phyloP scores from a whole-genome alignment of 331 rosid genomes.

The Acacia concinna region DNA sequence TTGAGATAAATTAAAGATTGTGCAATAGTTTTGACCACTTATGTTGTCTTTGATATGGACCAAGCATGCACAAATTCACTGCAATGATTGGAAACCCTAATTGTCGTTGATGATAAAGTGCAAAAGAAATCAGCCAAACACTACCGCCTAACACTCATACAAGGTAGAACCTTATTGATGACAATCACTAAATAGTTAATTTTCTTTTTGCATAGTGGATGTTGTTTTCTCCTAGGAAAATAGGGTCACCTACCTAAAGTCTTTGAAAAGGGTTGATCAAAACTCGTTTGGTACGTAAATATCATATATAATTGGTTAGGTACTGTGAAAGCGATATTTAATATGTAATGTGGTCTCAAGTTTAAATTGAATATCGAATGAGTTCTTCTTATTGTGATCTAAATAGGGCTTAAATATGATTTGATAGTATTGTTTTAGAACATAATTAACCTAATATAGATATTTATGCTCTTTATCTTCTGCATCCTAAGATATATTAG shows the following conservation, averaged over 20 bases:
- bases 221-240: not conserved
- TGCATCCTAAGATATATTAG: too few relatives aligned
- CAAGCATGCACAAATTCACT: not conserved
- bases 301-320: not conserved
- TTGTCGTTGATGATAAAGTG: not conserved
- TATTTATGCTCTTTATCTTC: not conserved
- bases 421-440: not conserved
- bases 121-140: constrained; percentile 6
- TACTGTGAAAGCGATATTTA: not conserved
- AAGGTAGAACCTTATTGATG: not conserved
- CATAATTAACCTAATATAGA: not conserved
- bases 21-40: not conserved
- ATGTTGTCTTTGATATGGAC: not conserved
- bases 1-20: not conserved
- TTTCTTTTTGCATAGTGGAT: not conserved
- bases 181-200: not conserved
- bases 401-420: not conserved
- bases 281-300: not conserved
- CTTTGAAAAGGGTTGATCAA: not conserved
- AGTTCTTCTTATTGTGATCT: not conserved
- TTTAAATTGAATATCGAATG: not conserved
- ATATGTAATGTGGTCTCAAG: not conserved
- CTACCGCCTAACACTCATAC: constrained; percentile 11
- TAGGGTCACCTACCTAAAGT: not conserved
- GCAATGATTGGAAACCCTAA: not conserved